Conservation (phyloP, 148 eudicot species). For the Cornus controversa region DNA sequence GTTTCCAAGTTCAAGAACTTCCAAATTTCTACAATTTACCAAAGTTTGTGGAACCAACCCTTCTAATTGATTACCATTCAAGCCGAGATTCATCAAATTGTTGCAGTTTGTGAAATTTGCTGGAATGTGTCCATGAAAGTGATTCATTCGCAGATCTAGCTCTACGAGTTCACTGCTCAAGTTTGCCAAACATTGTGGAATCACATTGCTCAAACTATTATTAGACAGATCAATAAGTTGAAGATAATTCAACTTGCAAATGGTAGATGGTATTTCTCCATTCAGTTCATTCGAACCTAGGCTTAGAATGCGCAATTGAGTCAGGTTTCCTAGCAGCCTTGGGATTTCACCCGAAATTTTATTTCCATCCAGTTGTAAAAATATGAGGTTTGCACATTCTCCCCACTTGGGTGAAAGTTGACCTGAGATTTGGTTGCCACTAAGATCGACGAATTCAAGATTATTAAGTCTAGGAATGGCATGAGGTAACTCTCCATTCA, state of each 20-base stretch:
- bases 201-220: constrained; percentile 26
- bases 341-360: constrained; percentile 53
- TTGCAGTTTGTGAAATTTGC: neutral
- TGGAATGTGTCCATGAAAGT: constrained; percentile 22
- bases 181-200: constrained; percentile 21
- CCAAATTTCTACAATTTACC: constrained; percentile 22
- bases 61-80: constrained; percentile 23
- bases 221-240: constrained; percentile 25
- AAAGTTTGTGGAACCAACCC: constrained; percentile 39
- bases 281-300: constrained; percentile 39
- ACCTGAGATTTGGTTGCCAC: constrained; percentile 58
- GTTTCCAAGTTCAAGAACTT: constrained; percentile 29
- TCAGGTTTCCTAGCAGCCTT: constrained; percentile 41
- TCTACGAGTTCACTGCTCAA: constrained; percentile 3
- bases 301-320: constrained; percentile 27
- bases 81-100: constrained; percentile 1
- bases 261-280: constrained; percentile 36
- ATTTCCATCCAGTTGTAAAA: constrained; percentile 43
- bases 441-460: neutral
- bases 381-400: constrained; percentile 36
- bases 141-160: constrained; percentile 16
- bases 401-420: constrained; percentile 56
- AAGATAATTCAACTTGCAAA: constrained; percentile 25
- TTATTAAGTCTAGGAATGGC: too few species aligned
- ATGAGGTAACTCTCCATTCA: constrained; percentile 47